phyloP scores from a whole-genome alignment of 176 grass and related monocot genomes.

The Canna indica region DNA sequence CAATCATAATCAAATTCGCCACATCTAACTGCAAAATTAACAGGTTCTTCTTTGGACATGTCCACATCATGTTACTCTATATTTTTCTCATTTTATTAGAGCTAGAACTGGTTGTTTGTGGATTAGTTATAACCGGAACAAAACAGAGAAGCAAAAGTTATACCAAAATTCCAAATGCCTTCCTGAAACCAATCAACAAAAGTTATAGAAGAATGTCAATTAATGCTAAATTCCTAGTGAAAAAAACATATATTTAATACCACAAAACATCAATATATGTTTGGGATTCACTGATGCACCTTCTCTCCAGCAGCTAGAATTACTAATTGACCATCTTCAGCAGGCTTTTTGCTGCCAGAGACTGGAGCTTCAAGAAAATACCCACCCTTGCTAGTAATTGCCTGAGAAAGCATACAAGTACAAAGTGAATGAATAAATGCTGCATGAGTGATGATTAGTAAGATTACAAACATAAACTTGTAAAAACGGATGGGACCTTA shows the following conservation, averaged over 20 bases:
- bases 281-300: constrained; percentile 31
- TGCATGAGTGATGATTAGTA: not conserved
- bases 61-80: too few species aligned
- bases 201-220: not conserved
- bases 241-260: not conserved
- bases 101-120: too few species aligned
- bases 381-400: constrained; percentile 62
- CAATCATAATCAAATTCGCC: too few species aligned
- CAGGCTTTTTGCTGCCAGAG: constrained; percentile 97
- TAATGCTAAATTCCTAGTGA: not conserved
- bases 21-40: too few species aligned
- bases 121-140: too few species aligned
- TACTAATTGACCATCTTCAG: constrained; percentile 96
- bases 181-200: not conserved
- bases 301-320: constrained; percentile 98
- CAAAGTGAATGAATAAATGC: not conserved
- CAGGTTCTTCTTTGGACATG: too few species aligned
- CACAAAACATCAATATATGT: not conserved
- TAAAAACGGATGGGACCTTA: not conserved
- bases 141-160: not conserved
- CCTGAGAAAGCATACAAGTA: constrained; percentile 37
- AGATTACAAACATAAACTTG: not conserved
- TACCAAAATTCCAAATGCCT: too few species aligned
- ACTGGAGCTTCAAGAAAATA: constrained; percentile 90
- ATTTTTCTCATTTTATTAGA: not conserved